Evolutionary conservation across 148 eudicot genomes (phyloP), one percentile per base, ranked within the genome.

Genomic region (Camellia lanceoleosa): DNA sequence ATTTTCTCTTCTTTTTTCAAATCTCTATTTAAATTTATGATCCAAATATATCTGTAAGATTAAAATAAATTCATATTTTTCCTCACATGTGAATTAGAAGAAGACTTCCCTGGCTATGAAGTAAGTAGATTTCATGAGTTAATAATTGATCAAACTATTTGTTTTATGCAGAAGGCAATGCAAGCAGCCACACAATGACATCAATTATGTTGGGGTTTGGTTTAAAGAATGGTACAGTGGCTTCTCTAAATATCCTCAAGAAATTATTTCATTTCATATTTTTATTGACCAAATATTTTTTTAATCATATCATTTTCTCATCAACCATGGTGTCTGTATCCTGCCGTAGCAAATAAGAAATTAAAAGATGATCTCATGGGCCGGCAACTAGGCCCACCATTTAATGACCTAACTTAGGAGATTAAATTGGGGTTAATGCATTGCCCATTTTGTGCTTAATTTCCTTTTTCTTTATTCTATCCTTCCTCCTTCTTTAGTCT

Each of bases 311-410:
- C 86, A 49, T 61, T 69, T n/a, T 56, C 75, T 79, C 13, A 60
- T 67, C 70, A 68, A 49, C 10, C 16, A n/a, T 15, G 73, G 43
- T 3, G 68, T 65, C 67, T 9, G 23, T 61, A 38, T 54, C 79
- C 55, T 71, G 59, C 61, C 60, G 59, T 73, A 20, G 47, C 62
- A 41, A 75, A 18, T 73, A 79, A 83, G 59, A 80, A 71, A 80
- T 72, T 10, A 62, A 5, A 68, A 14, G 82, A 82, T 86, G 85
- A 86, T 74, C 44, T 86, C 83, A 86, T 86, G 83, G 88, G 86
- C 84, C 84, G 88, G 88, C 75, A 51, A 69, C 10, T 73, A 83
- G 79, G 73, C 74, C 88, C 83, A 69, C 79, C 38, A 30, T 1
- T 30, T 30, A 19, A 54, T 42, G 42, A 56, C 64, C 74, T 10